Conservation (phyloP, 176 grass and related monocot species). For the Carex littledalei region DNA sequence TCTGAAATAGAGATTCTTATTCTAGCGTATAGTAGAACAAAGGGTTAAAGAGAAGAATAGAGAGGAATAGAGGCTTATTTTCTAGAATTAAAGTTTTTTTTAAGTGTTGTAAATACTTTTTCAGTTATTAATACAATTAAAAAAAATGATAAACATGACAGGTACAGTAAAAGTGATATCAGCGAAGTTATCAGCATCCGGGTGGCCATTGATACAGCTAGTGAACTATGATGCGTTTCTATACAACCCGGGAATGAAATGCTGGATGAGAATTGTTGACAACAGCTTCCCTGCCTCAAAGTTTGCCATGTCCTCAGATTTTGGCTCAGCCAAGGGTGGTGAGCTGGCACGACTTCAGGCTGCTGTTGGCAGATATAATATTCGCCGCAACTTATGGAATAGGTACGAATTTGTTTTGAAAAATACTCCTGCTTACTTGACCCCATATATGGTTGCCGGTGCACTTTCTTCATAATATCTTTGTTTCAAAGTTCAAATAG, state of each 20-base stretch:
- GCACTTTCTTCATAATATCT: no score
- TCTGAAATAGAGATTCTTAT: no score
- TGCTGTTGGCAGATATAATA: constrained; percentile 78
- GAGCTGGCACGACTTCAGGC: constrained; percentile 81
- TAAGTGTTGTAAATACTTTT: no score
- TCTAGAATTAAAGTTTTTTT: no score
- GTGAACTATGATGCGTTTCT: constrained; percentile 74
- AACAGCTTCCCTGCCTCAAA: constrained; percentile 87
- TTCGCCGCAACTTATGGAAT: constrained; percentile 67
- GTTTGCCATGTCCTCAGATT: constrained; percentile 61
- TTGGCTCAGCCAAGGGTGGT: constrained; percentile 56
- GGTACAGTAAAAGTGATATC: constrained; percentile 84
- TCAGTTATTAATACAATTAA: no score
- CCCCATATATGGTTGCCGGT: not conserved
- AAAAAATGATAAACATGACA: constrained; percentile 29
- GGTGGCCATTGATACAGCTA: constrained; percentile 80
- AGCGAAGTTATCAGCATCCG: constrained; percentile 83
- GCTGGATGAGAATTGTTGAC: constrained; percentile 91
- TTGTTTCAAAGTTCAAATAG: no score
- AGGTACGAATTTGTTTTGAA: constrained; percentile 37
- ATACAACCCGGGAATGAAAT: constrained; percentile 75
- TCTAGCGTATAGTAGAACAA: no score
- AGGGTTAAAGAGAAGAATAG: no score
- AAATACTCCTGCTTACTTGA: not conserved
- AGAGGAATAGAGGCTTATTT: no score